A percentile compares a stretch with the other conserved stretches of the same genome.
phyloP scores from a whole-genome alignment of 192 early-diverging fungal species.

The Coemansia sp. region DNA sequence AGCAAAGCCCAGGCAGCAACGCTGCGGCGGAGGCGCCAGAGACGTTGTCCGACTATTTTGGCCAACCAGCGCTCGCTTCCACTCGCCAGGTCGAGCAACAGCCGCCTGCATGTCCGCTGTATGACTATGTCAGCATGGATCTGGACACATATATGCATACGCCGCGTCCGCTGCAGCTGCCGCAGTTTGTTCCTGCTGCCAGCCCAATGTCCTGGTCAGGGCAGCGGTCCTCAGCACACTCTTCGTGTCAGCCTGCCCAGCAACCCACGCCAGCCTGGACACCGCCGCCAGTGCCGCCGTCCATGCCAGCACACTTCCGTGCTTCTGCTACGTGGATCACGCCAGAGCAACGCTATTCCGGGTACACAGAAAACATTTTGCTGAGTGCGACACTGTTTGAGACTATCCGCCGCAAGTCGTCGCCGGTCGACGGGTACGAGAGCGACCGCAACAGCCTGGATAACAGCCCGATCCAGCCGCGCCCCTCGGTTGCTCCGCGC shows the following conservation, averaged over 20 bases:
- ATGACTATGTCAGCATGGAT: constrained; percentile 13
- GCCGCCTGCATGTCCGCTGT: constrained; percentile 1
- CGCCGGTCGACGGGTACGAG: constrained; percentile 14
- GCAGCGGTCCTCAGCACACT: neutral
- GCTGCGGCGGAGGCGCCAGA: neutral
- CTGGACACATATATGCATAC: constrained; percentile 20
- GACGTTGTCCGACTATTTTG: neutral
- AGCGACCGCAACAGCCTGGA: constrained; percentile 3
- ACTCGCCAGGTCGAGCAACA: neutral
- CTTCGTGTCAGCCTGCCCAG: neutral
- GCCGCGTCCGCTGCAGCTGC: neutral
- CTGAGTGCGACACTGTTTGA: constrained; percentile 47
- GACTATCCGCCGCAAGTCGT: constrained; percentile 35
- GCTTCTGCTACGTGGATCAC: constrained; percentile 40
- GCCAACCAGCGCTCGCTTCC: no score
- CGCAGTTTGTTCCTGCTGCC: constrained; percentile 12
- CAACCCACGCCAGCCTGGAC: neutral
- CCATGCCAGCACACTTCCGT: constrained; percentile 20
- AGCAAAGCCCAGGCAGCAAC: neutral
- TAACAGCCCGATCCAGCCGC: neutral
- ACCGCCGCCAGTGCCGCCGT: constrained; percentile 6
- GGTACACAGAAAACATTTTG: constrained; percentile 43
- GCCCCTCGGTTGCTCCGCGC: neutral
- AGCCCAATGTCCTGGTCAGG: constrained; percentile 19
- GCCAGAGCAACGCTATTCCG: constrained; percentile 42